phyloP scores from a whole-genome alignment of 257 asterid species.

The Nicotiana tabacum region DNA sequence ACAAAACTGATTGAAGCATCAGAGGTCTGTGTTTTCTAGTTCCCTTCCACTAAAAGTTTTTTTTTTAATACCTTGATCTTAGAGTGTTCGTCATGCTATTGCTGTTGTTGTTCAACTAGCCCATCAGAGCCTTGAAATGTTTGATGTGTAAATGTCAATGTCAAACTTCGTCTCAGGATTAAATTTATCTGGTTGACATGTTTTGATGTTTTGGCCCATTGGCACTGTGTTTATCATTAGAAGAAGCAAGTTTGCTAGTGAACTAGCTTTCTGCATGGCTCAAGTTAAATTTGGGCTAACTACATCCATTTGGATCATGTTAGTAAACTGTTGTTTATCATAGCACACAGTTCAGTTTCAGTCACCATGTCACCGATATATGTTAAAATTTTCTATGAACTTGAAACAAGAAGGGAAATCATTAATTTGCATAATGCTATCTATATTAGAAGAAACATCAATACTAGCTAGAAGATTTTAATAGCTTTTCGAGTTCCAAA shows the following conservation, averaged over 20 bases:
- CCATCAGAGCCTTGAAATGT: not conserved
- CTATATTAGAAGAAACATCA: not conserved
- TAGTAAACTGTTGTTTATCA: not conserved
- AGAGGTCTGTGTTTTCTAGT: slow-evolving; percentile 38
- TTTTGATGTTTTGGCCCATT: not conserved
- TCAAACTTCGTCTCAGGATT: not conserved
- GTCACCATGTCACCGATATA: not conserved
- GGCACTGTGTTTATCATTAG: not conserved
- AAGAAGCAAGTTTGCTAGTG: not conserved
- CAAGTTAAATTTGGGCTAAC: not conserved
- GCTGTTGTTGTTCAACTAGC: not conserved
- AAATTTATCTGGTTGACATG: not conserved
- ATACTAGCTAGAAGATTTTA: not conserved
- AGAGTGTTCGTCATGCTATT: not conserved
- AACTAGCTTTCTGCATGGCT: not conserved
- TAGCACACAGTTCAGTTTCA: not conserved
- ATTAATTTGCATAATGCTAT: not conserved
- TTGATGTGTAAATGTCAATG: not conserved
- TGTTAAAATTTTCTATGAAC: not conserved
- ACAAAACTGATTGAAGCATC: slow-evolving; percentile 78
- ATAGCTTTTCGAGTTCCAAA: not conserved
- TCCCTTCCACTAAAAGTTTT: not conserved
- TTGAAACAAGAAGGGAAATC: not conserved
- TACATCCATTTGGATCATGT: not conserved
- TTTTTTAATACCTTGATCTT: not conserved